Conservation (phyloP, 495 filamentous ascomycete genomes). For the Talaromyces liani region DNA sequence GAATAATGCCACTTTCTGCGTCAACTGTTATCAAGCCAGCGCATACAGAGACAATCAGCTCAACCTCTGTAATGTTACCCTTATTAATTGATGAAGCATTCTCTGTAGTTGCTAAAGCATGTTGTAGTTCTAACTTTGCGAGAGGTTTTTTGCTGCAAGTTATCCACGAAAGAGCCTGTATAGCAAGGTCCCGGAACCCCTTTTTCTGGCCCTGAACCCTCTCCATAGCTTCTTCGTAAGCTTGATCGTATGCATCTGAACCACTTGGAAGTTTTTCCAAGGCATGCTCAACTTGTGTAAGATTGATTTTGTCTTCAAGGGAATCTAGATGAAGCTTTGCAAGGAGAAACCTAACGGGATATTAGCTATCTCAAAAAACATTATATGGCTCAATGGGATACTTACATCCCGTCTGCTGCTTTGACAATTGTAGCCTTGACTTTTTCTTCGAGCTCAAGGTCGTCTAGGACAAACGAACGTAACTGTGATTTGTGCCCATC, state of each 20-base stretch:
- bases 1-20: conserved; percentile 30
- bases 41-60: conserved; percentile 36
- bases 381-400: conserved; percentile 9
- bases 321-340: conserved; percentile 11
- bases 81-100: conserved; percentile 4
- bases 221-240: conserved; percentile 18
- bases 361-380: no score
- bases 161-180: conserved; percentile 22
- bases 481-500: conserved; percentile 14
- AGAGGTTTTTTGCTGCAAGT: conserved; percentile 31
- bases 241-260: conserved; percentile 12
- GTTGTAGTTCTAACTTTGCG: conserved; percentile 32
- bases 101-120: conserved; percentile 33
- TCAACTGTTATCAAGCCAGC: conserved; percentile 46
- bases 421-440: conserved; percentile 20
- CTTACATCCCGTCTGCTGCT: conserved; percentile 35
- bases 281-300: conserved; percentile 15
- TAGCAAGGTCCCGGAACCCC: background rate
- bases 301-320: conserved; percentile 16
- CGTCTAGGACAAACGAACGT: background rate
- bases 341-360: conserved; percentile 12
- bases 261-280: conserved; percentile 20
- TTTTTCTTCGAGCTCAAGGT: conserved; percentile 16
- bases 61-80: no score
- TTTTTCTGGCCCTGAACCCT: conserved; percentile 19